Evolutionary conservation across 1,139 yeast genomes (phyloP).

Genomic region (Zhuliangozyma parablackwelliae): DNA sequence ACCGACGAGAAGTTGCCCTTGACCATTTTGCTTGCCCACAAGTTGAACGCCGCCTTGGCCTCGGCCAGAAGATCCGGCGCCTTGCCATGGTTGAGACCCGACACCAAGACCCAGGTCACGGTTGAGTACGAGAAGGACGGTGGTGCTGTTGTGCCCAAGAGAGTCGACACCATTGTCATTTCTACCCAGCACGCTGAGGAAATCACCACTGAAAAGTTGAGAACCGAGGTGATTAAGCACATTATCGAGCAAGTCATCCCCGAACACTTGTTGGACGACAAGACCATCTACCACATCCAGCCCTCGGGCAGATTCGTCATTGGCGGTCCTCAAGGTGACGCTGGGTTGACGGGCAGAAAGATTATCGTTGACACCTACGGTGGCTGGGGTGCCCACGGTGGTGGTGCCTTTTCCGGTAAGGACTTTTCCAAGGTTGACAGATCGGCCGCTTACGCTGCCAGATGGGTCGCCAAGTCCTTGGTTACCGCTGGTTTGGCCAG

Average conservation of each 20-base stretch:
- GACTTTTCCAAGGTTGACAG: slow-evolving; percentile 99
- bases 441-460: slow-evolving; percentile 99
- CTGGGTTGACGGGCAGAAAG: slow-evolving; percentile 99
- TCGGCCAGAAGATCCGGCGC: slow-evolving; percentile 95
- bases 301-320: slow-evolving; percentile 99
- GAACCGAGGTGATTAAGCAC: slow-evolving; percentile 71
- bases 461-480: slow-evolving; percentile 99
- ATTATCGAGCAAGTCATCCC: slow-evolving; percentile 92
- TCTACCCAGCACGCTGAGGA: slow-evolving; percentile 98
- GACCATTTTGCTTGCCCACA: slow-evolving; percentile 91
- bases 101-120: slow-evolving; percentile 99
- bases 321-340: slow-evolving; percentile 99
- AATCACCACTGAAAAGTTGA: slow-evolving; percentile 87
- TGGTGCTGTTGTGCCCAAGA: slow-evolving; percentile 92
- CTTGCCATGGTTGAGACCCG: slow-evolving; percentile 97
- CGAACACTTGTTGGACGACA: slow-evolving; percentile 82
- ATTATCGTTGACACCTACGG: slow-evolving; percentile 99
- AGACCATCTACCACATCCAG: slow-evolving; percentile 96
- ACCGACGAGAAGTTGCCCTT: slow-evolving; percentile 96
- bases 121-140: slow-evolving; percentile 90
- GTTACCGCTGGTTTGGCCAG: slow-evolving; percentile 92
- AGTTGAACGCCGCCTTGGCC: slow-evolving; percentile 94
- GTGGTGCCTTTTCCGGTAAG: slow-evolving; percentile 99
- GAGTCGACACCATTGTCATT: slow-evolving; percentile 96
- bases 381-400: slow-evolving; percentile 99